A percentile compares a stretch with the other conserved stretches of the same genome.
These are phyloP conservation scores for Hibiscus trionum DNA, from an alignment of 345 rosid species.

Conservation along the genomic window DNA sequence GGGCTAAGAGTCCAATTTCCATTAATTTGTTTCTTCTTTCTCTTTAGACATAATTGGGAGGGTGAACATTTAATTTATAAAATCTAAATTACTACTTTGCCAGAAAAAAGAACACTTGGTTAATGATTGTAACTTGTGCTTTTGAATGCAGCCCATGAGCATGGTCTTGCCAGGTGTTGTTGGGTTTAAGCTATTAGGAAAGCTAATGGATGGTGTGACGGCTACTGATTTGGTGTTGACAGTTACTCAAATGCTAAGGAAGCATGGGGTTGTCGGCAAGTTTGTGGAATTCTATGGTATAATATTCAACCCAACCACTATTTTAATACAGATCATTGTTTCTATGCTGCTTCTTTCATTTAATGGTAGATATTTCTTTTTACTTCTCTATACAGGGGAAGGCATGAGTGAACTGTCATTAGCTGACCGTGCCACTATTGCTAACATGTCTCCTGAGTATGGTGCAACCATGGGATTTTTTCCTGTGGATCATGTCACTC, in stretches of 20 bases:
- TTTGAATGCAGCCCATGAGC: slow-evolving; percentile 79
- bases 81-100: neutral
- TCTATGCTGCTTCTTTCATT: slow-evolving; percentile 2
- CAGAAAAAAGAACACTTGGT: neutral
- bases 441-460: slow-evolving; percentile 96
- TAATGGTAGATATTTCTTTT: neutral
- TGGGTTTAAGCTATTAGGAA: slow-evolving; percentile 74
- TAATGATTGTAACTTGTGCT: slow-evolving; percentile 2
- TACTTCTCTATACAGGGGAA: slow-evolving; percentile 44
- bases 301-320: neutral
- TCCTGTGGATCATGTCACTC: slow-evolving; percentile 87
- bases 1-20: neutral
- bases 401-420: slow-evolving; percentile 85
- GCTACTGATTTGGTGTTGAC: slow-evolving; percentile 94
- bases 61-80: neutral
- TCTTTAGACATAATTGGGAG: neutral
- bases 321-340: neutral
- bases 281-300: slow-evolving; percentile 66
- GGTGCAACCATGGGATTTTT: slow-evolving; percentile 99
- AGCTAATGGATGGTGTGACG: slow-evolving; percentile 77
- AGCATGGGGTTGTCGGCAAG: slow-evolving; percentile 95
- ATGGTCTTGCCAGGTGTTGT: slow-evolving; percentile 98
- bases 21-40: neutral
- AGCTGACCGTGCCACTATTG: slow-evolving; percentile 94
- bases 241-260: slow-evolving; percentile 88